Base-by-base conservation (phyloP, 1,139 yeast species). In the Geotrichum macrosporum region DNA sequence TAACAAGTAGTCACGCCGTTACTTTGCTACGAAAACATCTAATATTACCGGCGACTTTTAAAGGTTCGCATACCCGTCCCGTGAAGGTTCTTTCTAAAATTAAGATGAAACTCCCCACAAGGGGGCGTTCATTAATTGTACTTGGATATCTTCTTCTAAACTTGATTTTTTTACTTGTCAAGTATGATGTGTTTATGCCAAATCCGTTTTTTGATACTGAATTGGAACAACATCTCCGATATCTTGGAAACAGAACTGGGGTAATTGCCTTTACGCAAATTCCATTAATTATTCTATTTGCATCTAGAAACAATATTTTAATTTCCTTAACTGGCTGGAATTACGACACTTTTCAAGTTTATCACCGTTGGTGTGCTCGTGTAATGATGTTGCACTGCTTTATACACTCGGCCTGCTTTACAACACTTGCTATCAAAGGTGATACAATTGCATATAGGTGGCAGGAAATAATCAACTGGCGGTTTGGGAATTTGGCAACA, bases 341-440 rank as follows among this genome's bases (percentile, higher is more conserved):
- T 22, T 80, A 77, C 57, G 70, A 81, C 30, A 76, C 82, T 0
- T 80, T 78, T 55, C 79, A 80, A 48, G 65, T 78, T 15, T 76
- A 74, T 55, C 89, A 82, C 59, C 68, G 81, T 45, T 80, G 85
- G 84, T 57, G 75, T 1, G 78, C 86, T 0, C 65, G 86, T 48
- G 61, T 76, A 20, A 62, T 76, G 42, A 70, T 77, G 31, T 48
- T 70, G 0, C 84, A 80, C 53, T 72, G 75, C 0, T 32, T 67
- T 1, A 55, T 66, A 19, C 72, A 69, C 44, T 60, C 66, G 0
- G 55, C 60, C 4, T 57, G 63, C 31, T 59, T 65, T 44, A 62
- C 65, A 9, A 55, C 60, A 57, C 49, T 63, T 12, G 61, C 66
- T 0, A 45, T 70, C 62, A 47, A 77, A 16, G 61, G 57, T 21